Conservation (phyloP, 2,329 filamentous ascomycete species). For the Drechslerella coelobrocha region DNA sequence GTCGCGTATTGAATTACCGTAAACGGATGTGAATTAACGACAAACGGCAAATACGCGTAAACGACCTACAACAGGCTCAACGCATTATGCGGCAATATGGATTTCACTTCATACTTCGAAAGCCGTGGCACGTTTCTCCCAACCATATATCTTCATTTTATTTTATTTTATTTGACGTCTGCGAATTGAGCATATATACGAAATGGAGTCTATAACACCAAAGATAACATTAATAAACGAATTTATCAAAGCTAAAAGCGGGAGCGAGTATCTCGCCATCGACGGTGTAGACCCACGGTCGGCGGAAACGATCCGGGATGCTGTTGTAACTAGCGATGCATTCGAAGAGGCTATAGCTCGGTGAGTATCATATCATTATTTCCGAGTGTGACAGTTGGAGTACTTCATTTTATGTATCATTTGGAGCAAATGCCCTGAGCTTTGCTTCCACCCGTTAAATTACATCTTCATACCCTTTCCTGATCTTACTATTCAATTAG, state of each 20-base stretch:
- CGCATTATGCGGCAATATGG: constrained; percentile 1
- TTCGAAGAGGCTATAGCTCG: too few relatives aligned
- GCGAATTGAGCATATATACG: constrained; percentile 19
- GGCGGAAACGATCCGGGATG: constrained; percentile 1
- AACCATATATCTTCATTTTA: background rate
- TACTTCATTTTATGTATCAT: too few relatives aligned
- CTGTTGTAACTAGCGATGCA: too few relatives aligned
- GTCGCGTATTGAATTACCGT: constrained; percentile 14
- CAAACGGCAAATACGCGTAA: constrained; percentile 18
- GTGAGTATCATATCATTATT: too few relatives aligned
- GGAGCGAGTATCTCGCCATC: constrained; percentile 25
- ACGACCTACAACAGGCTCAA: constrained; percentile 37
- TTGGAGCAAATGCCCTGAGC: too few relatives aligned
- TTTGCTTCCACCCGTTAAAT: too few relatives aligned
- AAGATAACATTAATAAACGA: background rate
- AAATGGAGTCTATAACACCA: background rate
- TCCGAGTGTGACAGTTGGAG: too few relatives aligned
- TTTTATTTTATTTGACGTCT: background rate
- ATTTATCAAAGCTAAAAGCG: background rate
- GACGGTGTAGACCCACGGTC: background rate
- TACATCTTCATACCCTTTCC: too few relatives aligned
- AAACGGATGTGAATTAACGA: constrained; percentile 15
- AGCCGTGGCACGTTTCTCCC: background rate
- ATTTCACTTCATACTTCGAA: too few relatives aligned
- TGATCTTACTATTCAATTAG: too few relatives aligned